Evolutionary conservation across 306 rosid genomes (phyloP), one percentile per base, ranked within the genome.

Genomic region (Sesbania bispinosa): DNA sequence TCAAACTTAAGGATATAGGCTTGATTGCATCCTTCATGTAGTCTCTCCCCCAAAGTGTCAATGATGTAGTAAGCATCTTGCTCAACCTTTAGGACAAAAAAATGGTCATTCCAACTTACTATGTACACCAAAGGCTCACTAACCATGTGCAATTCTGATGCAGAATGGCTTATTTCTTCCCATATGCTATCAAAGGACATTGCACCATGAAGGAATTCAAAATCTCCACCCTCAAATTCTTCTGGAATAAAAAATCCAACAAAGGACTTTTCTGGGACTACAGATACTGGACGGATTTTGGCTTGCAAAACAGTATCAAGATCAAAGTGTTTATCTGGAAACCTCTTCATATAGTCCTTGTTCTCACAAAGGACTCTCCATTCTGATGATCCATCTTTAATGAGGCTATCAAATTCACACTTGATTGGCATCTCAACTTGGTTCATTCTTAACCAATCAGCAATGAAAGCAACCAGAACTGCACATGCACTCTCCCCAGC

Each of bases 401-500:
- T 87, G 47, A 89, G 80, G 67, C 83, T 81, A 79, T 89, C 96
- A 67, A 89, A 83, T 73, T 87, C 90, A 46, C 92, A 46, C 83
- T 85, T 87, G 43, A 89, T 80, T 75, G 92, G 96, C 85, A 87
- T 74, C 70, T 60, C 82, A 8, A 77, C 71, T 39, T 15, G 80
- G 81, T 88, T 87, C 23, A 51, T 69, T 63, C 83, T 91, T 77
- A 89, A 73, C 96, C 96, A 89, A 70, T 85, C 84, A 0, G 92
- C 90, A 64, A 89, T 83, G 14, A 87, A 80, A 35, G 89, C 88
- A 19, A 87, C 96, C 14, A 89, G 89, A 62, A 86, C 93, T 6
- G 93, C 83, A 52, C 96, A 89, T 32, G 93, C 96, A 76, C 96
- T 82, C 83, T 85, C 90, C 0, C 96, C 92, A n/a, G 90, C 90